Conservation (phyloP, 2,329 filamentous ascomycete genomes). For the Aspergillus bombycis region DNA sequence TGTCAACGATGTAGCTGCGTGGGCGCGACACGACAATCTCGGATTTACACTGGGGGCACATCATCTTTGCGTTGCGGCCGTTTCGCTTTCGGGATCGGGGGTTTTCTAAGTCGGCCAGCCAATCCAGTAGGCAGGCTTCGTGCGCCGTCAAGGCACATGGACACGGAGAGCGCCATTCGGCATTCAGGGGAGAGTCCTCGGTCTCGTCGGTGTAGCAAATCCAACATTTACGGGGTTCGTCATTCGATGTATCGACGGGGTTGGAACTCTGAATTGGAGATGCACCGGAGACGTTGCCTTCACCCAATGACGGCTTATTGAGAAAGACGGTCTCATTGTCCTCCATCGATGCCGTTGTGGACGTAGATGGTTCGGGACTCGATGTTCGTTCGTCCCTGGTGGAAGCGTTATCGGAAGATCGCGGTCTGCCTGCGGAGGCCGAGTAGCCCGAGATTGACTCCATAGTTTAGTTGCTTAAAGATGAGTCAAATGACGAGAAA, state of each 20-base stretch:
- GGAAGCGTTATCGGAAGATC: slow-evolving; percentile 30
- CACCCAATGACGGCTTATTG: slow-evolving; percentile 26
- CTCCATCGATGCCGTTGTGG: slow-evolving; percentile 24
- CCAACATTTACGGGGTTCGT: slow-evolving; percentile 63
- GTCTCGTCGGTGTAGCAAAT: slow-evolving; percentile 70
- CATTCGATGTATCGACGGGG: slow-evolving; percentile 18
- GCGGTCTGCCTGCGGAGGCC: slow-evolving; percentile 28
- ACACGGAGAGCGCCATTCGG: slow-evolving; percentile 84
- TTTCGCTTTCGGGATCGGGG: slow-evolving; percentile 54
- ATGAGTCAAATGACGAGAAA: neutral
- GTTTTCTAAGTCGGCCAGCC: slow-evolving; percentile 86
- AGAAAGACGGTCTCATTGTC: slow-evolving; percentile 37
- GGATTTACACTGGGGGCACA: slow-evolving; percentile 88
- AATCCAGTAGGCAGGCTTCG: slow-evolving; percentile 84
- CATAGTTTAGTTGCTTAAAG: slow-evolving; percentile 27
- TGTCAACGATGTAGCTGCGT: slow-evolving; percentile 70
- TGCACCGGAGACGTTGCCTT: slow-evolving; percentile 22
- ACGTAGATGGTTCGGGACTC: slow-evolving; percentile 5
- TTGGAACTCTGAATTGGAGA: slow-evolving; percentile 17
- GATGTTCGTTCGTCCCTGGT: slow-evolving; percentile 19
- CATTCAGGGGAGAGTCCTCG: slow-evolving; percentile 62
- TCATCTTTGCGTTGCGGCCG: slow-evolving; percentile 63
- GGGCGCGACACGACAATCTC: slow-evolving; percentile 77
- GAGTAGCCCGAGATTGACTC: slow-evolving; percentile 39
- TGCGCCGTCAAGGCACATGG: slow-evolving; percentile 89